phyloP scores from a whole-genome alignment of 202 grass and related monocot species.

The Saccharum hybrid region DNA sequence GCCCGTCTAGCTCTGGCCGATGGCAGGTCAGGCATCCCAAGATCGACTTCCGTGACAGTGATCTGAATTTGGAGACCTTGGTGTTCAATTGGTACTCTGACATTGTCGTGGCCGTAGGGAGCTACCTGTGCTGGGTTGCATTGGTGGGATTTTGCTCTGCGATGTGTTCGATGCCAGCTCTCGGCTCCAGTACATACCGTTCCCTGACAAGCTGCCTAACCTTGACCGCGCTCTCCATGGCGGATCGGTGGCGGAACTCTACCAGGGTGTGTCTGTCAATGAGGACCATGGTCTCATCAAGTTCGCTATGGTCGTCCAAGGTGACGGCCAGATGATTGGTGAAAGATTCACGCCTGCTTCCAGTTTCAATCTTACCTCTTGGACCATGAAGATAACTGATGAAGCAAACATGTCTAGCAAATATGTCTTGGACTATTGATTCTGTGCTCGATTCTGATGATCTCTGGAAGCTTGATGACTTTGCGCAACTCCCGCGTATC shows the following conservation, averaged over 20 bases:
- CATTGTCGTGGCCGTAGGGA: not conserved
- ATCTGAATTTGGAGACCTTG: not conserved
- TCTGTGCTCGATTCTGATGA: not conserved
- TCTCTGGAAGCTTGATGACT: not conserved
- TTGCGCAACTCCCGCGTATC: not conserved
- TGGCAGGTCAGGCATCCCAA: not conserved
- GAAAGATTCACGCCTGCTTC: not conserved
- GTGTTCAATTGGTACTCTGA: not conserved
- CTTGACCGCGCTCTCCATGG: not conserved
- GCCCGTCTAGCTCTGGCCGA: not conserved
- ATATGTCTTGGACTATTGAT: too few species aligned
- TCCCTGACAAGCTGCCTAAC: not conserved
- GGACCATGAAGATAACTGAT: too few species aligned
- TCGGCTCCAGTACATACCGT: not conserved
- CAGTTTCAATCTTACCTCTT: not conserved
- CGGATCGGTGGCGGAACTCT: not conserved
- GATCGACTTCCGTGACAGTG: not conserved
- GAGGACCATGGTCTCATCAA: not conserved
- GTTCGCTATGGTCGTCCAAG: not conserved
- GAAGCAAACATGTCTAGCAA: too few species aligned
- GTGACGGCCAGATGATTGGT: not conserved
- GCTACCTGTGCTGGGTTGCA: slow-evolving; percentile 4
- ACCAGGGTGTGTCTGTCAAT: not conserved
- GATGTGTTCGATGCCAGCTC: not conserved
- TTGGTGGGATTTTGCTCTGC: not conserved